Evolutionary conservation across 176 grass and related monocot species (phyloP), one percentile per base, ranked within the genome.

Genomic region (Musa beccarii): DNA sequence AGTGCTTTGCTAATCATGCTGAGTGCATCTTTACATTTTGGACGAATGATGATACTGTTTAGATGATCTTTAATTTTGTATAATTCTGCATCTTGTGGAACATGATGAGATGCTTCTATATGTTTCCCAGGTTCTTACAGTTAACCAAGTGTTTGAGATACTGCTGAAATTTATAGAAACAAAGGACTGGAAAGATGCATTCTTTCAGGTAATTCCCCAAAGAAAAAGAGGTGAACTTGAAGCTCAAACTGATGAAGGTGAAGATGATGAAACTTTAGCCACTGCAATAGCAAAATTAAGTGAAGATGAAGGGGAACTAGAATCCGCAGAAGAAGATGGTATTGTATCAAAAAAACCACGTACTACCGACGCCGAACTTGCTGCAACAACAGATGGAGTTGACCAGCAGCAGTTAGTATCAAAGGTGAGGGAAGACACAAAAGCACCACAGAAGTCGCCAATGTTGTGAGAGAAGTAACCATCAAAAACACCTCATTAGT

Each of bases 91-190:
- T 52, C 68, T 20, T 3, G 11, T 69, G 11, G 10, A 50, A 56
- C 23, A 73, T 54, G 51, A 1, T 28, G 22, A 20, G 23, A 9
- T 73, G 16, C 10, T 26, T 14, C 13, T 54, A 26, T 11, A 53
- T 73, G 49, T 79, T 2, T 56, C 65, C 63, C 83, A 94, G 95
- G 90, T 98, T 72, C 88, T 98, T 66, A 98, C 90, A 72, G 95
- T 98, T 54, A 98, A 98, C 65, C 95, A 94, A 84, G 95, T 94
- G 13, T 93, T 89, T 17, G 95, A 98, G 80, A 98, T 98, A 87
- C 86, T 98, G 80, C 84, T 94, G 6, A 93, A 94, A 81, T 98
- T 91, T 69, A 75, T 87, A 62, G 95, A 98, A 87, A 89, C 90
- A 79, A 91, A 52, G 81, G 95, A 93, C 54, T 94, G 90, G 95